Base-by-base conservation (phyloP, 345 rosid species). In the Eucalyptus cladocalyx region DNA sequence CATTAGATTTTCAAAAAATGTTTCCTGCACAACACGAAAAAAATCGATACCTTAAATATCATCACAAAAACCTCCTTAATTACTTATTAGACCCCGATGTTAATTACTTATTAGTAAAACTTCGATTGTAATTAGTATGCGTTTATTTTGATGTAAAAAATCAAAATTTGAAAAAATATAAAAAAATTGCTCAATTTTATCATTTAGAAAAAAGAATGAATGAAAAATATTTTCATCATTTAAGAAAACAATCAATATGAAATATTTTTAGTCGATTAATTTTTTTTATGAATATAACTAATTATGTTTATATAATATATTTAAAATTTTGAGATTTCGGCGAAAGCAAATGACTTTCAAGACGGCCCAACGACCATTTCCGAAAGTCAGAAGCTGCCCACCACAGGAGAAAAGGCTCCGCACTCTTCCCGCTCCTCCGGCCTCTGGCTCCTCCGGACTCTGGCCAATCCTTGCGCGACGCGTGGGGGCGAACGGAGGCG, bases 81-180 rank as follows among this genome's bases (percentile, higher is more conserved):
- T 69, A 9, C 80, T 69, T 9, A 34, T 76, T 69, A 11, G 24
- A 18, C 26, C 6, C 7, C 1, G 8, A 9, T 56, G 47, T 24
- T 37, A 10, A 23, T 40, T 76, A 37, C 16, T 40, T 7, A 2
- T 21, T 40, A 40, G 11, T 5, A 11, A 37, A 34, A 21, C 13
- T 37, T 76, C 30, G 3, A 40, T 76, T 1, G 7, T 30, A 6
- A 5, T 3, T 40, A 11, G 0, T 1, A 1, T 72, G 28, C 2
- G 5, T 72, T 5, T 37, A 12, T 37, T 37, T 37, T 37, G 6
- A 69, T 1, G 6, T 1, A 5, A 10, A 34, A 72, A 34, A 5
- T 69, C 3, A 34, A 9, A 3, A 72, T 9, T 72, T 19, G 28
- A 6, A 76, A 76, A 28, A 10, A 23, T 50, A 3, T 53, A 2